These are phyloP conservation scores for Singerocomus inundabilis DNA, from an alignment of 1,284 basidiomycete genomes.

Conservation along the genomic window DNA sequence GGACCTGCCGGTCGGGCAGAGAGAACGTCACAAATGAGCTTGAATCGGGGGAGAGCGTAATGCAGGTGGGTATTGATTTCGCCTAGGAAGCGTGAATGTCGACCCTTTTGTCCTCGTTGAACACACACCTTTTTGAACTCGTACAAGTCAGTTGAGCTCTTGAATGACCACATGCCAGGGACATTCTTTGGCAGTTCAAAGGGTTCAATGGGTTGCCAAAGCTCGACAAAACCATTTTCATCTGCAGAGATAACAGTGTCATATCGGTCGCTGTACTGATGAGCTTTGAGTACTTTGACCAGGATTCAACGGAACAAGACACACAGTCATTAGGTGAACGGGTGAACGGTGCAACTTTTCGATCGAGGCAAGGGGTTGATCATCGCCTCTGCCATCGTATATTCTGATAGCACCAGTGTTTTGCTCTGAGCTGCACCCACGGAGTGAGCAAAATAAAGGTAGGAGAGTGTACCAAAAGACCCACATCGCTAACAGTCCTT, in stretches of 20 bases:
- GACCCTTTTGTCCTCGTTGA: not conserved
- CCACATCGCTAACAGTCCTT: conserved; percentile 85
- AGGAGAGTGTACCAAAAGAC: conserved; percentile 24
- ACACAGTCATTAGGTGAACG: conserved; percentile 87
- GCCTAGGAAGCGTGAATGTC: conserved; percentile 48
- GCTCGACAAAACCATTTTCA: conserved; percentile 93
- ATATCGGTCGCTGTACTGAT: conserved; percentile 85
- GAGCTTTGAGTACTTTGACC: conserved; percentile 4
- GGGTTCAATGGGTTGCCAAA: conserved; percentile 89
- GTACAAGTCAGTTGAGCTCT: conserved; percentile 91
- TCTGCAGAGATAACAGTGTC: conserved; percentile 95
- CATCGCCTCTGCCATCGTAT: conserved; percentile 90
- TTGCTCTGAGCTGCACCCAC: conserved; percentile 68
- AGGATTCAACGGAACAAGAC: conserved; percentile 32
- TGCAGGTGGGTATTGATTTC: conserved; percentile 86
- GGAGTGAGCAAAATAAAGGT: conserved; percentile 6
- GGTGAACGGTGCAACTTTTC: conserved; percentile 81
- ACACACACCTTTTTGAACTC: conserved; percentile 91
- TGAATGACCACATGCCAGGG: conserved; percentile 85
- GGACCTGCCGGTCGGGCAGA: conserved; percentile 88
- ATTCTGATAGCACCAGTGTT: conserved; percentile 75
- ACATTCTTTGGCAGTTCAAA: conserved; percentile 81
- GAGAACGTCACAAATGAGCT: conserved; percentile 91
- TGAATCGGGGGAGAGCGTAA: conserved; percentile 88
- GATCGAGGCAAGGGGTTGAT: conserved; percentile 71